Percentiles rank a stretch among this genome's conserved stretches.
Conservation (phyloP, 2,329 filamentous ascomycete genomes). For the Moelleriella libera region DNA sequence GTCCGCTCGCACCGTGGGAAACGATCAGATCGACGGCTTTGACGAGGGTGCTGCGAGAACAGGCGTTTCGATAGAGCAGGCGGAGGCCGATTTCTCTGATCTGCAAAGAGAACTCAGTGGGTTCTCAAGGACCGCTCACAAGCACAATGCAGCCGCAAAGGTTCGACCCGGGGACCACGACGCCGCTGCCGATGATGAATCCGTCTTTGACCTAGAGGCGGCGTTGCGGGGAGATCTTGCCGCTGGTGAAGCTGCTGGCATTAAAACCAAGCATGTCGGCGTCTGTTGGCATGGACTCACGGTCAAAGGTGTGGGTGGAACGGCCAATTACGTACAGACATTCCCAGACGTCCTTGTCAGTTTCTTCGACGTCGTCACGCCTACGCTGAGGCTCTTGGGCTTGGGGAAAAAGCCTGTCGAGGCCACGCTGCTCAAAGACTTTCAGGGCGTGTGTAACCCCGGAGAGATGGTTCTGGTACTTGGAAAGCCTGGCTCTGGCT, state of each 20-base stretch:
- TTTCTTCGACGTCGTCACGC: conserved; percentile 63
- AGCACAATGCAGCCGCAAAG: conserved; percentile 44
- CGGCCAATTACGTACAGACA: conserved; percentile 57
- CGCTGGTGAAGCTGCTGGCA: conserved; percentile 63
- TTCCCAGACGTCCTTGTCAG: conserved; percentile 65
- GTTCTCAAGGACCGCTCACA: conserved; percentile 35
- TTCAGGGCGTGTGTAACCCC: conserved; percentile 56
- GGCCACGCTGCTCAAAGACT: conserved; percentile 59
- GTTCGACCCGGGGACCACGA: conserved; percentile 19
- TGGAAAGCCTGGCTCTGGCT: conserved; percentile 61
- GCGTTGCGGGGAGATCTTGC: conserved; percentile 57
- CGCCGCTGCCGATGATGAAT: conserved; percentile 24
- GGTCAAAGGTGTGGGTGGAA: conserved; percentile 61
- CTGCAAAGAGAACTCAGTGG: conserved; percentile 47
- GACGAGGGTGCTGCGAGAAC: neutral
- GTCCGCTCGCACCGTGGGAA: neutral
- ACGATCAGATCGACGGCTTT: neutral
- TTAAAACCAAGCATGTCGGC: conserved; percentile 66
- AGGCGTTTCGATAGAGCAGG: conserved; percentile 51
- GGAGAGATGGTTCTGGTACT: conserved; percentile 85
- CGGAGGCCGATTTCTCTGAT: conserved; percentile 57
- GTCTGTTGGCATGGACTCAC: conserved; percentile 68
- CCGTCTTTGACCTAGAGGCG: conserved; percentile 59
- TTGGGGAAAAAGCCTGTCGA: conserved; percentile 54
- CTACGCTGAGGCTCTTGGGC: conserved; percentile 48